Evolutionary conservation across 805 yeast genomes (phyloP), one percentile per base, ranked within the genome.

Genomic region (Millerago galiae): DNA sequence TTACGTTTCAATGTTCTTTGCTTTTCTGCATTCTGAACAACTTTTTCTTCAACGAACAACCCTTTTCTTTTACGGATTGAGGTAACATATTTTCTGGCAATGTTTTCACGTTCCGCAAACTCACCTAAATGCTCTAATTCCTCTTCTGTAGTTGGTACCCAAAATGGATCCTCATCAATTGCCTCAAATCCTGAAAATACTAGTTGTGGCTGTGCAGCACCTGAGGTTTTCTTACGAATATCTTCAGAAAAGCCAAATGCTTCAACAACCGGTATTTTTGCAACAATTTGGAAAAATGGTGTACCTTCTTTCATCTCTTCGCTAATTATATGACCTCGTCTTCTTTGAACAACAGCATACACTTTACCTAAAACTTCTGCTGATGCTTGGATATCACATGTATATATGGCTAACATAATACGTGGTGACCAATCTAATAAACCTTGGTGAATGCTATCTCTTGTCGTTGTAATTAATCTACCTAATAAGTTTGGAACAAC

Each of bases 241-340:
- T 95, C 98, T 55, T 91, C 98, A 42, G 96, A 80, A 55, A 93
- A 88, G 2, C 99, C 99, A 67, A 93, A 90, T 1, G 97, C 96
- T 60, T 91, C 97, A 8, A 86, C 83, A 18, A 93, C 97, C 0
- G 99, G 99, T 18, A 93, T 70, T 41, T 78, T 68, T 0, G 98
- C 95, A 15, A 74, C 79, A 43, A 93, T 78, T 25, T 85, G 85
- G 70, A 93, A 93, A 54, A 91, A 89, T 16, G 98, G 96, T 0
- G 99, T 93, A 9, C 99, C 99, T 60, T 93, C 99, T 57, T 93
- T 90, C 87, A 93, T 80, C 59, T 93, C 99, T 62, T 93, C 99
- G 4, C 89, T 77, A 2, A 83, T 74, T 43, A 93, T 85, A 40
- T 75, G 67, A 25, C 99, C 99, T 32, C 85, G 81, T 55, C 96